Percentiles rank a stretch among this genome's conserved stretches.
Conservation (phyloP, 176 grass and related monocot genomes). For the Raddia guianensis region DNA sequence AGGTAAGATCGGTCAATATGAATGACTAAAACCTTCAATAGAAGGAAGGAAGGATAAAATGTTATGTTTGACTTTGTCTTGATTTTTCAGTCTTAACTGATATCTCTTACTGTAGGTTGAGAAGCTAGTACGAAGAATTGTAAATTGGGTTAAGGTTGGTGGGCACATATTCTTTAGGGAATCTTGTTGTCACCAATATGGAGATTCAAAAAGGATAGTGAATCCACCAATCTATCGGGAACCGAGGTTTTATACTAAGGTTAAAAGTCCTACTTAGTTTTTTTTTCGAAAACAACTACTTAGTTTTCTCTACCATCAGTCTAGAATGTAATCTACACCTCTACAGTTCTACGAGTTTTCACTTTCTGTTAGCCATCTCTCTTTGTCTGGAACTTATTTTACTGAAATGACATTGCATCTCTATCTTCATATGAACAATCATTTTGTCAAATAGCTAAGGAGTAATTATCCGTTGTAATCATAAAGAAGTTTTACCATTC, state of each 20-base stretch:
- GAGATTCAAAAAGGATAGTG: constrained; percentile 69
- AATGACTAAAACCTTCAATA: neutral
- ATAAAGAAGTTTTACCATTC: too few species aligned
- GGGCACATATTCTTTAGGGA: constrained; percentile 94
- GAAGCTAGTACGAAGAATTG: constrained; percentile 70
- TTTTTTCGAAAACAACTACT: neutral
- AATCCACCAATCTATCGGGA: constrained; percentile 62
- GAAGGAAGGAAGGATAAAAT: neutral
- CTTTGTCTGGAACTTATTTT: neutral
- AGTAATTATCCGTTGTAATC: too few species aligned
- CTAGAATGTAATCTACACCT: neutral
- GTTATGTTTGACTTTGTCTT: neutral
- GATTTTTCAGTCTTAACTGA: neutral
- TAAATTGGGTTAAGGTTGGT: constrained; percentile 84
- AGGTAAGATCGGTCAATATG: constrained; percentile 52
- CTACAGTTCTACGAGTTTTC: neutral
- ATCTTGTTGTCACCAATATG: constrained; percentile 94
- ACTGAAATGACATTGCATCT: neutral
- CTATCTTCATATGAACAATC: neutral
- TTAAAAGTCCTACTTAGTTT: constrained; percentile 23
- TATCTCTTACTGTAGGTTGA: constrained; percentile 49
- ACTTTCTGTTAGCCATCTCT: neutral
- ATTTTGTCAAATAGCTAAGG: neutral
- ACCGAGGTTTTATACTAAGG: constrained; percentile 95
- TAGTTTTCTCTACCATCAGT: neutral